These are phyloP conservation scores for Leccinum imitatum DNA, from an alignment of 768 basidiomycete species.

Conservation along the genomic window DNA sequence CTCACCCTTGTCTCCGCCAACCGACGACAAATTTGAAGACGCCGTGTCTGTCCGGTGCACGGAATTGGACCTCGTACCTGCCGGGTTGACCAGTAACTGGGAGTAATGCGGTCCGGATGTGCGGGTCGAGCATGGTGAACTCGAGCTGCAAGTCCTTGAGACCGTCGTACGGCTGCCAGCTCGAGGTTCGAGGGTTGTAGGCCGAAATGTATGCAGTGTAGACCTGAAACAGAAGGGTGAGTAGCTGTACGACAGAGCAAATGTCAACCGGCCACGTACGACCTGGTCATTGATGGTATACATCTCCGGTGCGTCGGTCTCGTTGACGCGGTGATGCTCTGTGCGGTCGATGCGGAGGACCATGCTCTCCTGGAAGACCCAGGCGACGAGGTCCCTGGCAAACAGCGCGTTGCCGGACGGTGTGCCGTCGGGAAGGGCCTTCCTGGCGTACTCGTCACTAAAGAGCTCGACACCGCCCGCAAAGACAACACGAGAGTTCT, in stretches of 20 bases:
- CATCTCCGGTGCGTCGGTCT: constrained; percentile 56
- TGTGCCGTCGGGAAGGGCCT: constrained; percentile 56
- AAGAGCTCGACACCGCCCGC: constrained; percentile 81
- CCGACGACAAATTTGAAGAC: constrained; percentile 97
- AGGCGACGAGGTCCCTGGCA: constrained; percentile 70
- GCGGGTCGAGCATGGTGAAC: constrained; percentile 99
- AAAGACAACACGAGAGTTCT: constrained; percentile 77
- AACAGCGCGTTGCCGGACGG: constrained; percentile 77
- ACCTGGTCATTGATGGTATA: constrained; percentile 89
- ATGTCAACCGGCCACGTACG: constrained; percentile 39
- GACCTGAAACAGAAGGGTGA: constrained; percentile 45
- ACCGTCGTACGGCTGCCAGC: constrained; percentile 73
- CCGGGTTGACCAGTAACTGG: constrained; percentile 58
- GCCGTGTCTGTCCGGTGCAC: constrained; percentile 91
- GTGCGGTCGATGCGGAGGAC: constrained; percentile 76
- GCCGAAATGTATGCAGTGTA: constrained; percentile 74
- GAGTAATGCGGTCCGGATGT: constrained; percentile 77
- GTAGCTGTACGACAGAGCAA: background rate
- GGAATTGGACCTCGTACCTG: constrained; percentile 81
- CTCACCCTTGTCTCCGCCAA: constrained; percentile 86
- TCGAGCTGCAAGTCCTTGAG: constrained; percentile 86
- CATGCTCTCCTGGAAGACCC: constrained; percentile 88
- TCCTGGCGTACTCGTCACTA: constrained; percentile 69
- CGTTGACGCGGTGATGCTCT: constrained; percentile 70
- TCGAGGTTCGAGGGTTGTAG: constrained; percentile 51